Percentiles rank a stretch among this genome's conserved stretches.
These are phyloP conservation scores for Aegle marmelos DNA, from an alignment of 345 rosid species.

Conservation along the genomic window DNA sequence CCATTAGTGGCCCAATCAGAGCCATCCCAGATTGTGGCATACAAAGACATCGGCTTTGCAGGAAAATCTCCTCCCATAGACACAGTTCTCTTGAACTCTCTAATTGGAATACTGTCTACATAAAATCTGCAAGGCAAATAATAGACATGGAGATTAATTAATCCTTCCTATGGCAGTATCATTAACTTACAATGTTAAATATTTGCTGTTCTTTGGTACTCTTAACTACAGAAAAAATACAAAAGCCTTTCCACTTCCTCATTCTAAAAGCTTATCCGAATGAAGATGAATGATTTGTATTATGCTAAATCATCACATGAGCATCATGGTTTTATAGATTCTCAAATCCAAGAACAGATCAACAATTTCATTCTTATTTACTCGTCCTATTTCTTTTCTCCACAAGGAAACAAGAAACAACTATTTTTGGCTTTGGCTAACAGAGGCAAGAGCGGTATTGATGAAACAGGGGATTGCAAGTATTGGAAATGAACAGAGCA, in stretches of 20 bases:
- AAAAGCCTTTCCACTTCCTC: not conserved
- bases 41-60: conserved; percentile 90
- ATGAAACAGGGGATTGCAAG: conserved; percentile 23
- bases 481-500: conserved; percentile 24
- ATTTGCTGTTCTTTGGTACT: too few relatives aligned
- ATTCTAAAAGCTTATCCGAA: not conserved
- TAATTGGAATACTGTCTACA: conserved; percentile 71
- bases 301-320: not conserved
- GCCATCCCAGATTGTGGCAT: conserved; percentile 96
- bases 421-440: conserved; percentile 1
- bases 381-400: not conserved
- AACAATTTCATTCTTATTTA: not conserved
- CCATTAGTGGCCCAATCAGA: conserved; percentile 96
- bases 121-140: conserved; percentile 55
- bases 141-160: not conserved
- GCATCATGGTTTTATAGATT: not conserved
- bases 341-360: not conserved
- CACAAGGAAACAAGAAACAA: conserved; percentile 20
- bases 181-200: not conserved
- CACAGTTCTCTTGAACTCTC: conserved; percentile 67
- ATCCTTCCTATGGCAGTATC: not conserved
- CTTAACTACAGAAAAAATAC: not conserved
- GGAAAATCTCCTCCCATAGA: conserved; percentile 89
- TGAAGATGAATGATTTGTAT: not conserved
- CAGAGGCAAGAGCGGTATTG: conserved; percentile 18